Base-by-base conservation (phyloP, 495 filamentous ascomycete genomes). In the Sporormia fimetaria region DNA sequence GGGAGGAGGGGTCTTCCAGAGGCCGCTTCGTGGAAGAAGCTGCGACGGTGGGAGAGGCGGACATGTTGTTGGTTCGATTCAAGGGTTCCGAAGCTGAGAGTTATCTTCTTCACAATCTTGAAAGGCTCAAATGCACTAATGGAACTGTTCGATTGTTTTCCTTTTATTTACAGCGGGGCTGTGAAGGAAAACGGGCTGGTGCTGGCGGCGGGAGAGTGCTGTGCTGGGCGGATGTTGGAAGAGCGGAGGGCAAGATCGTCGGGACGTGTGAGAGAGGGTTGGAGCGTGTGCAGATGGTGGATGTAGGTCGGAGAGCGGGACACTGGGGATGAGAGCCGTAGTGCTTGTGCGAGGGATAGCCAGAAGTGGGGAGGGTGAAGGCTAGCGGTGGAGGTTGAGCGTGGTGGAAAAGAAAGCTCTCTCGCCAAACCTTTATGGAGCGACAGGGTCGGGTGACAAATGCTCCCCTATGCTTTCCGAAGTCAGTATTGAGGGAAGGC, bases 1-100 rank as follows among this genome's bases (percentile, higher is more conserved):
- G 87, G 3, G 90, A 96, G 28, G 90, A 96, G 22, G 87, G 77
- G 57, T 96, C 90, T 70, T 98, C 90, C 35, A 96, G 76, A 47
- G 90, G 90, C 48, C 90, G 87, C 71, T 98, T 98, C 56, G 83
- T 70, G 27, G 78, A 78, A 52, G 70, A 73, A 47, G 70, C 63
- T 39, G 68, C 70, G 46, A 68, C 54, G 17, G 60, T 59, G 14
- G 76, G 76, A 49, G 76, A 76, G 37, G 71, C 71, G 50, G 74
- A 78, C 74, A 78, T 78, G 30, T 33, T 70, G 49, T 49, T 49
- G 44, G 29, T 34, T 12, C 17, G 22, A 44, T 37, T 27, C n/a
- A 15, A 36, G 37, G 15, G n/a, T 38, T 37, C 20, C 21, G 23
- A 35, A 45, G 34, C 10, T 18, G 32, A 25, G 24, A 37, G 34